phyloP scores from a whole-genome alignment of 441 rosid species.

The Jatropha podagrica region DNA sequence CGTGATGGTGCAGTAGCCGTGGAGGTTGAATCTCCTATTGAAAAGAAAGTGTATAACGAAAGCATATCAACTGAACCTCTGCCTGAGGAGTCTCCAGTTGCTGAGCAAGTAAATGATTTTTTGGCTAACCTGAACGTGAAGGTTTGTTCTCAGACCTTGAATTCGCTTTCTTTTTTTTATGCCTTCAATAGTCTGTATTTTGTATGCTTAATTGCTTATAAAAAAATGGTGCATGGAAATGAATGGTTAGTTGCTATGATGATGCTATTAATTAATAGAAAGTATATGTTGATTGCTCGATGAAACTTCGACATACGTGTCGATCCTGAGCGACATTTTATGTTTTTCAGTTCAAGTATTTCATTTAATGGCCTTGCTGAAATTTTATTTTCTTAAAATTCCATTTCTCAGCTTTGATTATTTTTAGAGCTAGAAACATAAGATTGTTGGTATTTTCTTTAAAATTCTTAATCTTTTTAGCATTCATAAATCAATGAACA shows the following conservation, averaged over 20 bases:
- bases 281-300: conserved; percentile 27
- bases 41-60: conserved; percentile 31
- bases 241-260: conserved; percentile 44
- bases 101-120: conserved; percentile 44
- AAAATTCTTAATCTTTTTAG: not conserved
- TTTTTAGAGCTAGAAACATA: not conserved
- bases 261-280: conserved; percentile 30
- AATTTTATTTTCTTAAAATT: not conserved
- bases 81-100: conserved; percentile 27
- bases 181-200: not conserved
- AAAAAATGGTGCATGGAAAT: not conserved
- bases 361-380: not conserved
- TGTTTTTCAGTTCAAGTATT: not conserved
- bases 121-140: conserved; percentile 51
- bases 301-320: conserved; percentile 49
- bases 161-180: not conserved
- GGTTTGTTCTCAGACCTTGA: conserved; percentile 22
- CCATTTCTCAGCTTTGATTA: not conserved
- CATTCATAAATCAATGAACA: not conserved
- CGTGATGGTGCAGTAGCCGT: conserved; percentile 26
- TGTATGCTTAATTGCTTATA: too few species aligned
- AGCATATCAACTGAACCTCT: conserved; percentile 19
- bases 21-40: conserved; percentile 39
- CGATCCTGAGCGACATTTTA: conserved; percentile 47
- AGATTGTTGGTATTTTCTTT: not conserved